Conservation (phyloP, 495 filamentous ascomycete genomes). For the Physcia stellaris region DNA sequence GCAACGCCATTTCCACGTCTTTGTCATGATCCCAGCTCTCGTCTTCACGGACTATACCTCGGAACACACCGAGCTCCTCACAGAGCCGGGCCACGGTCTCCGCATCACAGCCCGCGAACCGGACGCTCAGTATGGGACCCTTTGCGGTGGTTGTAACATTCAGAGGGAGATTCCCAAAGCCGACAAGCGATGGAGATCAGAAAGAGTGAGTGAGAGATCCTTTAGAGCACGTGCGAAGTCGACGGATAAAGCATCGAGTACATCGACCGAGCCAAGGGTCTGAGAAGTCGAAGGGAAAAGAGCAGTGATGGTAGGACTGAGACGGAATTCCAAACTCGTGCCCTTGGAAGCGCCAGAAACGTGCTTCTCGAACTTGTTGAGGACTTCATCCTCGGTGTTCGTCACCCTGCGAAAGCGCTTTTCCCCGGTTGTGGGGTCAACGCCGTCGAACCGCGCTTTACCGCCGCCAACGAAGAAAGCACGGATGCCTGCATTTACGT, state of each 20-base stretch:
- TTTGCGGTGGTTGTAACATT: slow-evolving; percentile 42
- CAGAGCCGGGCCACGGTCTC: slow-evolving; percentile 74
- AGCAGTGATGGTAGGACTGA: slow-evolving; percentile 59
- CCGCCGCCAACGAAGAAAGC: slow-evolving; percentile 82
- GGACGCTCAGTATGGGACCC: slow-evolving; percentile 47
- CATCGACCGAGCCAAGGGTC: slow-evolving; percentile 58
- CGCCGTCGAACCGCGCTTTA: slow-evolving; percentile 70
- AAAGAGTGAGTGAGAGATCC: slow-evolving; percentile 64
- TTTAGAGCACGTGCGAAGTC: slow-evolving; percentile 83
- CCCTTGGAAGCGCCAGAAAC: slow-evolving; percentile 41
- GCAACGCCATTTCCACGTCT: slow-evolving; percentile 58
- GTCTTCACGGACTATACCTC: slow-evolving; percentile 71
- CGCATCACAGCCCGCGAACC: slow-evolving; percentile 82
- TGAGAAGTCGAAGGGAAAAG: slow-evolving; percentile 13
- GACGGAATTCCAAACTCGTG: slow-evolving; percentile 61
- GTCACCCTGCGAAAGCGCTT: slow-evolving; percentile 63
- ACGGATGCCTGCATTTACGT: slow-evolving; percentile 80
- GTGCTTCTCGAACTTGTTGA: slow-evolving; percentile 4
- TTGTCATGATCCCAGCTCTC: slow-evolving; percentile 48
- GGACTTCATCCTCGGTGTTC: slow-evolving; percentile 43
- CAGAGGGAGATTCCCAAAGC: slow-evolving; percentile 68
- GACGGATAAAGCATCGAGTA: slow-evolving; percentile 69
- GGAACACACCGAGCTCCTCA: slow-evolving; percentile 65
- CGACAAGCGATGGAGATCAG: slow-evolving; percentile 66
- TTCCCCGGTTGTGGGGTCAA: slow-evolving; percentile 50